Conservation (phyloP, 371 early-diverging fungal genomes). For the Amoeboradix gromovi region DNA sequence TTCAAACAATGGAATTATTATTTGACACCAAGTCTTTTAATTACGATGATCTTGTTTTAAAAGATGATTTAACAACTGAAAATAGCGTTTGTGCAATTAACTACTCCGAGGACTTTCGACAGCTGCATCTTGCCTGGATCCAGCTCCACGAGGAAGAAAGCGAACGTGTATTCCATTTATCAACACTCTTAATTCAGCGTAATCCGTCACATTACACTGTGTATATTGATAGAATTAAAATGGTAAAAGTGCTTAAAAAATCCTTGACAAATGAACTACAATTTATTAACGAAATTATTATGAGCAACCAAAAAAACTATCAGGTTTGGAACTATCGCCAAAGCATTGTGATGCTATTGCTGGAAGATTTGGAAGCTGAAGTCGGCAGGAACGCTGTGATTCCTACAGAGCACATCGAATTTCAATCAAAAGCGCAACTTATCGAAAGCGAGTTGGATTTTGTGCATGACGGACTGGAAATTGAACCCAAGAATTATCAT, state of each 20-base stretch:
- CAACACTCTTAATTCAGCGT: background rate
- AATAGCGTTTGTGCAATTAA: background rate
- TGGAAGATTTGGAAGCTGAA: background rate
- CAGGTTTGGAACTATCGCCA: background rate
- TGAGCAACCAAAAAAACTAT: background rate
- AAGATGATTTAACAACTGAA: background rate
- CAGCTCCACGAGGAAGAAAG: background rate
- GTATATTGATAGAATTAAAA: background rate
- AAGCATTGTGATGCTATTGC: background rate
- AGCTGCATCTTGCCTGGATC: background rate
- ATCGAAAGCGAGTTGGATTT: background rate
- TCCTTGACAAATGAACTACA: background rate
- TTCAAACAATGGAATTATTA: background rate
- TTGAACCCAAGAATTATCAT: background rate
- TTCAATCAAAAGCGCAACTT: background rate
- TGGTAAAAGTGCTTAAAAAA: background rate
- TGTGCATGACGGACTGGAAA: background rate
- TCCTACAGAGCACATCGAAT: background rate
- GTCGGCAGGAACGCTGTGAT: background rate
- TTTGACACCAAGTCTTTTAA: background rate
- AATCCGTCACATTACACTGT: background rate
- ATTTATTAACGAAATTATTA: background rate
- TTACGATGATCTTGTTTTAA: background rate
- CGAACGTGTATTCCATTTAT: background rate
- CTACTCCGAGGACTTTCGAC: background rate